These are phyloP conservation scores for Rhodamnia argentea DNA, from an alignment of 345 rosid genomes.

Conservation along the genomic window DNA sequence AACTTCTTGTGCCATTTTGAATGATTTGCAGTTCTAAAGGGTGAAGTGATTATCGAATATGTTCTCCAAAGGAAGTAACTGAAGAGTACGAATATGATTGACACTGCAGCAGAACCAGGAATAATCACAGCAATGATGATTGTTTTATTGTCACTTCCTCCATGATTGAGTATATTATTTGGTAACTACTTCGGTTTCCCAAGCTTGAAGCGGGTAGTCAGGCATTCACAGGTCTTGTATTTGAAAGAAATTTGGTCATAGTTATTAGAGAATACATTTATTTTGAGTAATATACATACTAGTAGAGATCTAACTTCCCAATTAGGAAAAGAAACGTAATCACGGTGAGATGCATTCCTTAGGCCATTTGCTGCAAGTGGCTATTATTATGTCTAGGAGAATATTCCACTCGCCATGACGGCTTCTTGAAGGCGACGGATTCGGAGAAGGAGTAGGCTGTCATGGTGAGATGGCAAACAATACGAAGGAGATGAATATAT, in stretches of 20 bases:
- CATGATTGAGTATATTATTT: neutral
- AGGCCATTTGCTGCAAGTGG: too few species aligned
- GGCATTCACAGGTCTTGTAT: neutral
- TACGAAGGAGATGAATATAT: too few species aligned
- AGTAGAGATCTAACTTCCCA: neutral
- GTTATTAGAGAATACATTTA: neutral
- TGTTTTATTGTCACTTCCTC: neutral
- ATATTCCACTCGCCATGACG: too few species aligned
- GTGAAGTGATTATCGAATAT: conserved; percentile 3
- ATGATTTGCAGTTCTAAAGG: neutral
- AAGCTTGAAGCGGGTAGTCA: neutral
- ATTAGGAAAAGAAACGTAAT: too few species aligned
- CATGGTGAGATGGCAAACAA: too few species aligned
- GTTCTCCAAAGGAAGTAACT: conserved; percentile 12
- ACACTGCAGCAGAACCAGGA: neutral
- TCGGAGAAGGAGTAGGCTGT: too few species aligned
- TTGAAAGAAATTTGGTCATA: neutral
- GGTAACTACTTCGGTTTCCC: neutral
- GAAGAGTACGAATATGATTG: neutral
- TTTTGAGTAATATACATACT: neutral
- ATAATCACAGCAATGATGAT: neutral
- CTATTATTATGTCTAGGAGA: too few species aligned
- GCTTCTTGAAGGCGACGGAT: too few species aligned
- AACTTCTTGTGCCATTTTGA: too few species aligned
- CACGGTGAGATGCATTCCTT: too few species aligned